Evolutionary conservation across 768 basidiomycete species (phyloP), one percentile per base, ranked within the genome.

Genomic region (Boletus pseudo-olivaceus): DNA sequence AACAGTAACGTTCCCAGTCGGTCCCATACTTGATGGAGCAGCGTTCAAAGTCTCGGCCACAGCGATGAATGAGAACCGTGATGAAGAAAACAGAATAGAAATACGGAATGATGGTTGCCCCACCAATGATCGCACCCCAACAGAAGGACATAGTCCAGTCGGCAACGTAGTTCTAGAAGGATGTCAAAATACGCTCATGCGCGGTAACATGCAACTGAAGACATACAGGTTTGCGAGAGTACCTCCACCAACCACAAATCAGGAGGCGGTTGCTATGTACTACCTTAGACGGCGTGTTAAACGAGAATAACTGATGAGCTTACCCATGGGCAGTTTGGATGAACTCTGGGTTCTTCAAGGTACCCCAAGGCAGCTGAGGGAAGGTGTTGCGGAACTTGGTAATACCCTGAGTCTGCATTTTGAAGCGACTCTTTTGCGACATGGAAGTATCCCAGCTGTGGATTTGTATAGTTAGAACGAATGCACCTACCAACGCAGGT

Each of bases 81-180:
- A 96, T 86, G 78, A 98, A 98, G 81, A 98, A 99, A 47, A 93
- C 78, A 12, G 93, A 93, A 74, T 98, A 98, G 75, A 92, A 99
- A 75, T 95, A 95, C 1, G 94, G 94, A 67, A 98, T 96, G 46
- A 87, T 80, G 30, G 86, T 85, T 15, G 85, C 79, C 5, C 81
- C 74, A 26, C 91, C 90, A 46, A 90, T 82, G 67, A 87, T 74
- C 44, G 84, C 84, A 51, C 91, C 92, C 92, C 92, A 93, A 44
- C 82, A 86, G 59, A 93, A 78, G 62, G 86, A 82, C 84, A 90
- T 90, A 26, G 76, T 74, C 89, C 90, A 93, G 72, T 97, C 94
- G 57, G 93, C 94, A 29, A 93, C 87, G 67, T 98, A 98, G 73
- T 98, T 97, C 85, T 90, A 53, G 14, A 14, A 12, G 10, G 29